Base-by-base conservation (phyloP, 2,329 filamentous ascomycete species). In the Colletotrichum kahawae region DNA sequence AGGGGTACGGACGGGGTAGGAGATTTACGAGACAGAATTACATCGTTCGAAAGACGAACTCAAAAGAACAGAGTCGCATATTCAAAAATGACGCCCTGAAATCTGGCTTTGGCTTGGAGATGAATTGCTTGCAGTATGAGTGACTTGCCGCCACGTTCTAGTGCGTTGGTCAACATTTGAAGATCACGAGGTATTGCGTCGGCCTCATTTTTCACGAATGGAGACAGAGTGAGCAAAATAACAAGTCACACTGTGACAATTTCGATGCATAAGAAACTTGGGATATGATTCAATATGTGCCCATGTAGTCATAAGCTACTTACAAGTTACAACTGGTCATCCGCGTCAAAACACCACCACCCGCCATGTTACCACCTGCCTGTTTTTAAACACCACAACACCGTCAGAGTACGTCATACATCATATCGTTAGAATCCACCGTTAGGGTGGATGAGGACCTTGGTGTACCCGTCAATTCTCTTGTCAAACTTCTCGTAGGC, bases 401-500 rank as follows among this genome's bases (percentile, higher is more conserved):
- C 18, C 24, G n/a, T 29, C 29, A 7, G 8, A 48, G 34, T 24
- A 5, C 27, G n/a, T 18, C 56, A 51, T 7, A 29, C n/a, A 57
- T 29, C 33, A 33, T 9, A n/a, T 29, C 33, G 12, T 67, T 31
- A 75, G 7, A 75, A 75, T 1, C 69, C 73, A n/a, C 91, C 91
- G 76, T 93, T 93, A 0, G 92, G 92, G 79, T 93, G 92, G 73
- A 93, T 92, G 74, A 93, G 83, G 14, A 93, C 92, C 83, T 94
- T 93, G 14, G 91, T 93, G 77, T 92, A 93, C 1, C 92, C 92
- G 59, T 93, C 92, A 38, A 92, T 88, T 64, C 91, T 84, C 82
- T 90, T 89, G 79, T 93, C 91, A 78, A 93, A 93, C 80, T 93
- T 93, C 62, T 91, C 87, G 78, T 93, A 93, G 1, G 91, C 91